A percentile compares a stretch with the other conserved stretches of the same genome.
Conservation (phyloP, 192 early-diverging fungal genomes). For the Physocladia obscura region DNA sequence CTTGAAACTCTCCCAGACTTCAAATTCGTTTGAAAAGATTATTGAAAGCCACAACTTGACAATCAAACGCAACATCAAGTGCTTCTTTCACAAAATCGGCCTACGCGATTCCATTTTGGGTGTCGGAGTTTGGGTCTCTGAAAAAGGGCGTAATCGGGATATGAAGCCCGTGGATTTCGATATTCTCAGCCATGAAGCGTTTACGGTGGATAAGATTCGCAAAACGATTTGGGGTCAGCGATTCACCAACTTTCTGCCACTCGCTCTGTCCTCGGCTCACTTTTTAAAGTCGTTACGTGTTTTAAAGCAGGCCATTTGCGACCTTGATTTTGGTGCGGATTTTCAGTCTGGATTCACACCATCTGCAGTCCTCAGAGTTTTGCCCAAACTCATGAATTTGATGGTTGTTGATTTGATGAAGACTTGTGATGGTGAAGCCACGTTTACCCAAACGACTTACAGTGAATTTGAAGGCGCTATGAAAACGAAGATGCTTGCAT, state of each 20-base stretch:
- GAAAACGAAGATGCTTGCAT: conserved; percentile 20
- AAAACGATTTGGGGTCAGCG: conserved; percentile 20
- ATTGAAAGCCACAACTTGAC: conserved; percentile 9
- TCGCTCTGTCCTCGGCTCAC: conserved; percentile 2
- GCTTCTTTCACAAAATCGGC: conserved; percentile 14
- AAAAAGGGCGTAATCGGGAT: conserved; percentile 9
- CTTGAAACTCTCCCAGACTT: neutral
- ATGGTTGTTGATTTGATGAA: conserved; percentile 35
- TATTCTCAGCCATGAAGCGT: conserved; percentile 20
- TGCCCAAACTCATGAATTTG: conserved; percentile 26
- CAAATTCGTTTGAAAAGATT: neutral
- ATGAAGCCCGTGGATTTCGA: conserved; percentile 27
- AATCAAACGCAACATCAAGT: conserved; percentile 5
- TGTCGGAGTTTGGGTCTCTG: conserved; percentile 15
- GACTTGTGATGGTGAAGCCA: neutral
- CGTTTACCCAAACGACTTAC: neutral
- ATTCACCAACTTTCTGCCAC: conserved; percentile 25
- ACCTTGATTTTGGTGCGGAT: neutral
- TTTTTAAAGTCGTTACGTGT: conserved; percentile 11
- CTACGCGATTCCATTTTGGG: conserved; percentile 22
- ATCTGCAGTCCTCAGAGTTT: neutral
- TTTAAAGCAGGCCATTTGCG: neutral
- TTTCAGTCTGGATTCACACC: neutral
- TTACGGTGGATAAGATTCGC: neutral
- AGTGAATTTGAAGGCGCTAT: neutral